These are phyloP conservation scores for Besnoitia besnoiti DNA, from an alignment of 169 alveolate species.

Conservation along the genomic window DNA sequence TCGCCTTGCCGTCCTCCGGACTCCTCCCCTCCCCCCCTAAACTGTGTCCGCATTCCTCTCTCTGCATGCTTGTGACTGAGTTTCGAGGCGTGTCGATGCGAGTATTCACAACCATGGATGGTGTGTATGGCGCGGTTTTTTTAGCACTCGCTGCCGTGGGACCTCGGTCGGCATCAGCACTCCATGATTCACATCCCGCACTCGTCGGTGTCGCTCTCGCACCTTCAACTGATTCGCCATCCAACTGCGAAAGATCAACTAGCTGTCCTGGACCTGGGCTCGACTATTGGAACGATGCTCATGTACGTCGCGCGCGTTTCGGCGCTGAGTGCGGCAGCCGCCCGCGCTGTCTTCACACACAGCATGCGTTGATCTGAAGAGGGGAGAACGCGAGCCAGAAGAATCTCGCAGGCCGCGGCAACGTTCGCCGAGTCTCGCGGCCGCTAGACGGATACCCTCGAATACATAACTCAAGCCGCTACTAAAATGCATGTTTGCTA, in stretches of 20 bases:
- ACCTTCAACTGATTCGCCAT: slow-evolving; percentile 81
- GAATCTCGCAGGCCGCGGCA: no score
- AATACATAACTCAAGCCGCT: no score
- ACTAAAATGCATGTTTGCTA: no score
- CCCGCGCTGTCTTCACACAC: no score
- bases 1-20: no score
- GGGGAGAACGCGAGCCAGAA: no score
- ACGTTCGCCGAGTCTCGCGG: no score
- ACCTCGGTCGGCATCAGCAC: slow-evolving; percentile 89
- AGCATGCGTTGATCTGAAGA: no score
- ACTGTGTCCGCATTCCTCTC: no score
- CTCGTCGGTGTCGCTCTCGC: slow-evolving; percentile 89
- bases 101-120: neutral
- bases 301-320: slow-evolving; percentile 41
- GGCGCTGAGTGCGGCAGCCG: neutral
- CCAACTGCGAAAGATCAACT: slow-evolving; percentile 66
- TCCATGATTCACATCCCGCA: slow-evolving; percentile 88
- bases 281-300: slow-evolving; percentile 92
- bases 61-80: neutral
- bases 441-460: no score
- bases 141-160: slow-evolving; percentile 89
- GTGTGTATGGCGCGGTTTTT: neutral
- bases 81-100: neutral
- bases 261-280: slow-evolving; percentile 86
- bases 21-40: no score